These are phyloP conservation scores for Trichoderma hamatum DNA, from an alignment of 2,329 filamentous ascomycete species.

Conservation along the genomic window DNA sequence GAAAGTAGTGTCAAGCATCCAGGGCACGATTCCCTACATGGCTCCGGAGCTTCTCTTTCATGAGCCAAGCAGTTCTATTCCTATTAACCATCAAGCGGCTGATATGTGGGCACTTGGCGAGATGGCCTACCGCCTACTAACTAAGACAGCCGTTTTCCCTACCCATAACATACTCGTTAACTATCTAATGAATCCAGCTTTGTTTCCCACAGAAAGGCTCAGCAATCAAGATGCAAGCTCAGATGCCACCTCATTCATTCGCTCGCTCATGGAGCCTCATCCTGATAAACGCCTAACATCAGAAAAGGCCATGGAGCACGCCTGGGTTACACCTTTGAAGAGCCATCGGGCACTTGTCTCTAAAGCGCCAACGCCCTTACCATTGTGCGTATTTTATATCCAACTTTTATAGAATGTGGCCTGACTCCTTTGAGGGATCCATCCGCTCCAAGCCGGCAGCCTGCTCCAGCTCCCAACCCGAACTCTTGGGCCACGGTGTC, in stretches of 20 bases:
- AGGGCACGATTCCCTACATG: constrained; percentile 29
- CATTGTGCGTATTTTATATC: neutral
- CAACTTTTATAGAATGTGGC: neutral
- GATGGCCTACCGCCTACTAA: constrained; percentile 29
- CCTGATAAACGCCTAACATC: neutral
- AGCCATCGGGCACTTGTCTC: neutral
- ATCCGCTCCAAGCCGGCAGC: neutral
- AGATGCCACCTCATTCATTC: neutral
- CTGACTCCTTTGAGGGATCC: neutral
- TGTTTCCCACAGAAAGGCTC: neutral
- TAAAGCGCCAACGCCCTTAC: neutral
- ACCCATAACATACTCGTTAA: neutral
- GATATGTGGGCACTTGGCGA: constrained; percentile 35
- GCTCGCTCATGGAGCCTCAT: neutral
- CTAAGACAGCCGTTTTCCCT: constrained; percentile 6
- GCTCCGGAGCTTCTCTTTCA: constrained; percentile 30
- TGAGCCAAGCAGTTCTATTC: neutral
- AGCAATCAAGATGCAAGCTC: neutral
- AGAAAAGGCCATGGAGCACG: neutral
- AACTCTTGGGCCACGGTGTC: neutral
- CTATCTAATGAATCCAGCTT: neutral
- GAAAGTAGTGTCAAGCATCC: neutral
- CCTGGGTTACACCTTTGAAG: neutral
- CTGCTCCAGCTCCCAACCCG: neutral
- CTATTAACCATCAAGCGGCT: constrained; percentile 26